Conservation (phyloP, 1,284 basidiomycete genomes). For the Naganishia cerealis region DNA sequence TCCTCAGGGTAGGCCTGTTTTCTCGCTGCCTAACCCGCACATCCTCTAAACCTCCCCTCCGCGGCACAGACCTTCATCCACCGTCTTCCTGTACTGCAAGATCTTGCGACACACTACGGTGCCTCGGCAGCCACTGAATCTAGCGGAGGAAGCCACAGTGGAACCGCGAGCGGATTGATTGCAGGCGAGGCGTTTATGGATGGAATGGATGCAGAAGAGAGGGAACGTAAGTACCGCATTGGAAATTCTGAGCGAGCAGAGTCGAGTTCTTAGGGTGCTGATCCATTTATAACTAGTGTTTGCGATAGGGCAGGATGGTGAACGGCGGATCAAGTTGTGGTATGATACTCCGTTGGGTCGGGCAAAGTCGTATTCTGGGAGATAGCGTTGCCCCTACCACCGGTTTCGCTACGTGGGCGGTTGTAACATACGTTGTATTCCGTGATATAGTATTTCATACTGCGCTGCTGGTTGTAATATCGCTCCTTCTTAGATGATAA, state of each 20-base stretch:
- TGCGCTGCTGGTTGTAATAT: neutral
- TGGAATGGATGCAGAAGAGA: constrained; percentile 80
- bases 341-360: constrained; percentile 60
- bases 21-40: constrained; percentile 7
- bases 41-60: constrained; percentile 8
- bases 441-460: neutral
- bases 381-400: neutral
- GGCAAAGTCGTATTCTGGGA: constrained; percentile 15
- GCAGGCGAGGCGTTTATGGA: constrained; percentile 74
- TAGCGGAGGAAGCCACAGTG: constrained; percentile 40
- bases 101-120: constrained; percentile 83
- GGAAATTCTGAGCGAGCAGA: neutral
- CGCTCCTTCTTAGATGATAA: neutral
- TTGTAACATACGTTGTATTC: constrained; percentile 2
- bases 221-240: constrained; percentile 68
- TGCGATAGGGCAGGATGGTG: constrained; percentile 74
- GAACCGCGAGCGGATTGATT: constrained; percentile 57
- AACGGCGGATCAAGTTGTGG: constrained; percentile 74
- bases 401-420: neutral
- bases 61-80: constrained; percentile 68
- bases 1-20: constrained; percentile 64
- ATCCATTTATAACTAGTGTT: constrained; percentile 63
- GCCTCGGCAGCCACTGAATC: constrained; percentile 58
- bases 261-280: neutral
- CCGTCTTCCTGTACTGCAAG: constrained; percentile 76